phyloP scores from a whole-genome alignment of 2,329 filamentous ascomycete genomes.

The Sodiomyces alkalinus region DNA sequence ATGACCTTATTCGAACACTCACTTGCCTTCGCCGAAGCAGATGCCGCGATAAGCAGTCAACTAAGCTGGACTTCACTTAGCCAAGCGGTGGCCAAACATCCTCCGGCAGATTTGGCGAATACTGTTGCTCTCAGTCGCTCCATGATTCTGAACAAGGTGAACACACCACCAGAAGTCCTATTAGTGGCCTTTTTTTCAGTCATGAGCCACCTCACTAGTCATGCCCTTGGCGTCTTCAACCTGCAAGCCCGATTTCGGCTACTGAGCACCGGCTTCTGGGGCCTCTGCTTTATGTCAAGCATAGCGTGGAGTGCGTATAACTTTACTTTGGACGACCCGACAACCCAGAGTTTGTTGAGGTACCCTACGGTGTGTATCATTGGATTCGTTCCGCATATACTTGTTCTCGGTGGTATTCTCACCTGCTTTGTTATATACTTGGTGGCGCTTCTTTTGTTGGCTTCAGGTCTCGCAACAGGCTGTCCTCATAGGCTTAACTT shows the following conservation, averaged over 20 bases:
- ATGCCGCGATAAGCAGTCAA: slow-evolving; percentile 70
- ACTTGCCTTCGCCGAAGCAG: slow-evolving; percentile 87
- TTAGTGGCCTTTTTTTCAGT: slow-evolving; percentile 77
- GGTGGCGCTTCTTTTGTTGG: slow-evolving; percentile 57
- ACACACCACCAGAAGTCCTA: slow-evolving; percentile 79
- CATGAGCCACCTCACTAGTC: slow-evolving; percentile 77
- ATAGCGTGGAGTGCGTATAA: slow-evolving; percentile 62
- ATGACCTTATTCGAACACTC: slow-evolving; percentile 97
- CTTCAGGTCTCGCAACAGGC: slow-evolving; percentile 30
- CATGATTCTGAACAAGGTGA: slow-evolving; percentile 64
- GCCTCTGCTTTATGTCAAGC: slow-evolving; percentile 72
- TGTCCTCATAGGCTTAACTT: slow-evolving; percentile 24
- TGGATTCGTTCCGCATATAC: slow-evolving; percentile 85
- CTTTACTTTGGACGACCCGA: slow-evolving; percentile 45
- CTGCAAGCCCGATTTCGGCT: slow-evolving; percentile 69
- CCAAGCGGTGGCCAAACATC: slow-evolving; percentile 9
- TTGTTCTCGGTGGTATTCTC: slow-evolving; percentile 66
- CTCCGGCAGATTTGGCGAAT: background rate
- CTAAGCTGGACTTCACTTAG: slow-evolving; percentile 52
- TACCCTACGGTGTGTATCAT: slow-evolving; percentile 93
- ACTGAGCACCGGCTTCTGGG: slow-evolving; percentile 79
- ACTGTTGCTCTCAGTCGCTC: slow-evolving; percentile 38
- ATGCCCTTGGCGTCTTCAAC: slow-evolving; percentile 66
- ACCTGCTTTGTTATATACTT: slow-evolving; percentile 65
- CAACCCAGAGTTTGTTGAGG: slow-evolving; percentile 53